Evolutionary conservation across 2,329 filamentous ascomycete species (phyloP).

Genomic region (Pseudogymnoascus pannorum): DNA sequence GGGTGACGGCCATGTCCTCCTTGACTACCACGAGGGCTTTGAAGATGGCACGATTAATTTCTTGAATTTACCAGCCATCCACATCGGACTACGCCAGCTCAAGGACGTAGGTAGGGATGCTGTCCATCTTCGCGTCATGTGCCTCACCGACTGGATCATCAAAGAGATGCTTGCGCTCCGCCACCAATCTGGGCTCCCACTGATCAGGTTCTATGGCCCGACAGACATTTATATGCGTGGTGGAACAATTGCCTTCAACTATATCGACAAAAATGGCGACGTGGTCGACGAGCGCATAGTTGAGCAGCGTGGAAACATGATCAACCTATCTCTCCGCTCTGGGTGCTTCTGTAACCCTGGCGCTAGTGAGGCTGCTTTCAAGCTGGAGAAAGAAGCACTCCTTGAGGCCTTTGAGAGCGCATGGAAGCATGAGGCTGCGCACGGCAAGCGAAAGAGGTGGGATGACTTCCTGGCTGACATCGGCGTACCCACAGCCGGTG

Average conservation of each 20-base stretch:
- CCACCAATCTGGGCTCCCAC: conserved; percentile 30
- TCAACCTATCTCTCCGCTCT: conserved; percentile 31
- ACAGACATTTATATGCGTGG: conserved; percentile 26
- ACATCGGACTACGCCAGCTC: conserved; percentile 33
- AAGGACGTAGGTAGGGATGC: conserved; percentile 23
- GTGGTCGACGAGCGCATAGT: conserved; percentile 34
- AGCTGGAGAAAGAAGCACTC: conserved; percentile 20
- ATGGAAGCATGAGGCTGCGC: not conserved
- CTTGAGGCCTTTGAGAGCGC: conserved; percentile 9
- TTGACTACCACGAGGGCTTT: conserved; percentile 27
- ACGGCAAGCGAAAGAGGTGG: conserved; percentile 13
- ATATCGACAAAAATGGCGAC: conserved; percentile 29
- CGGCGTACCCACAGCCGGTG: conserved; percentile 26
- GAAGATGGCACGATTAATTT: conserved; percentile 38
- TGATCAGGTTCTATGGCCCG: conserved; percentile 33
- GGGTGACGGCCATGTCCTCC: conserved; percentile 28
- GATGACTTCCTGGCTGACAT: conserved; percentile 22
- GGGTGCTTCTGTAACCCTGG: conserved; percentile 39
- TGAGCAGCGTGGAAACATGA: conserved; percentile 29
- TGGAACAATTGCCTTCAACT: conserved; percentile 34
- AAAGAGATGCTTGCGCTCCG: conserved; percentile 25
- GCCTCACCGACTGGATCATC: conserved; percentile 33
- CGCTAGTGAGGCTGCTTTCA: conserved; percentile 31
- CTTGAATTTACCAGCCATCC: conserved; percentile 33
- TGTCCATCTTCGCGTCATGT: conserved; percentile 29